A percentile compares a stretch with the other conserved stretches of the same genome.
These are phyloP conservation scores for Kuraishia cidri DNA, from an alignment of 805 yeast species.

Conservation along the genomic window DNA sequence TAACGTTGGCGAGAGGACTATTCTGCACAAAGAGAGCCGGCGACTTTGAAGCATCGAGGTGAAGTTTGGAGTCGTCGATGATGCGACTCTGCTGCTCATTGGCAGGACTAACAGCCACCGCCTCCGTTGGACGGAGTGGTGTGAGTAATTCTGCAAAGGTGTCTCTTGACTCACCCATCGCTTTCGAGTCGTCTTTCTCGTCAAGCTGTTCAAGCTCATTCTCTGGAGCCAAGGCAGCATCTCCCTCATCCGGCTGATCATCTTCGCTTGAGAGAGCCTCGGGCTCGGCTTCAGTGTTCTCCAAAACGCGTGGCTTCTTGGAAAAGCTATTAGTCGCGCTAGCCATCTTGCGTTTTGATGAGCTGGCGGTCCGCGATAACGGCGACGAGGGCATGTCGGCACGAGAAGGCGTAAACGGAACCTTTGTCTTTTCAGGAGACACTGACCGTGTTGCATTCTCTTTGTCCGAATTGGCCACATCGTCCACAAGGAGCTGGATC, in stretches of 20 bases:
- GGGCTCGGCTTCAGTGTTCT: not conserved
- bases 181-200: not conserved
- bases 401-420: not conserved
- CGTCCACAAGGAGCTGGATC: not conserved
- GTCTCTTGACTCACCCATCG: no score
- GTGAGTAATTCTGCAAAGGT: no score
- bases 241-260: no score
- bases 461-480: not conserved
- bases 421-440: not conserved
- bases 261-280: no score
- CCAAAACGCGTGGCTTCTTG: not conserved
- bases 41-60: constrained; percentile 8
- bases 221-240: not conserved
- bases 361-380: not conserved
- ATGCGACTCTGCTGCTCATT: constrained; percentile 16
- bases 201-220: not conserved
- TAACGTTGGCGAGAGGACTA: constrained; percentile 20
- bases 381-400: no score
- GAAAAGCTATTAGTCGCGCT: no score
- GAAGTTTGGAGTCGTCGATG: constrained; percentile 10
- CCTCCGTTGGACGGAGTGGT: constrained; percentile 20
- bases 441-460: not conserved
- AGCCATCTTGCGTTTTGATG: no score
- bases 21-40: constrained; percentile 7
- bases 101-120: constrained; percentile 18